phyloP scores from a whole-genome alignment of 2,329 filamentous ascomycete genomes.

The Colletotrichum chrysophilum region DNA sequence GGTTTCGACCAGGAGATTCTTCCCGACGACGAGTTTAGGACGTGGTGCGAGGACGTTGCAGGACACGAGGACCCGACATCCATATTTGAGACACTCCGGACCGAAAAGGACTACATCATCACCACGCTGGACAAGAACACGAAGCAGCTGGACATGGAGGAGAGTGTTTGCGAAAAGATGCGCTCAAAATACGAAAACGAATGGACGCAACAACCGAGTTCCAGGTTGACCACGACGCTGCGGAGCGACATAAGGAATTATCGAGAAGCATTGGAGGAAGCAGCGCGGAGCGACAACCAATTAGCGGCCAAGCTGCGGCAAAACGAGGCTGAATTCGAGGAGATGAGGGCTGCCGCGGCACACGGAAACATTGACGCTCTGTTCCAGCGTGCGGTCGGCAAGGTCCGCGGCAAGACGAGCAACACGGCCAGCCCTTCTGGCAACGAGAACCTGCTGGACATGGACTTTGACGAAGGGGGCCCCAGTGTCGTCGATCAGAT shows the following conservation, averaged over 20 bases:
- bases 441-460: conserved; percentile 83
- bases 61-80: conserved; percentile 80
- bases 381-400: conserved; percentile 86
- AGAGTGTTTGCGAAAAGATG: conserved; percentile 99
- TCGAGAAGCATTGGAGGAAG: conserved; percentile 87
- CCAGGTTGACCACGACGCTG: conserved; percentile 84
- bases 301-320: conserved; percentile 84
- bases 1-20: conserved; percentile 88
- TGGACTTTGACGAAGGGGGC: conserved; percentile 83
- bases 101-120: conserved; percentile 78
- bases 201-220: conserved; percentile 97
- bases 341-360: conserved; percentile 91
- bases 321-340: conserved; percentile 87
- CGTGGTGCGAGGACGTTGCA: conserved; percentile 93
- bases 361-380: conserved; percentile 85
- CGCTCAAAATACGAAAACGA: conserved; percentile 93
- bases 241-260: conserved; percentile 88
- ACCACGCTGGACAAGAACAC: conserved; percentile 77
- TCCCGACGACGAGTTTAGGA: conserved; percentile 89
- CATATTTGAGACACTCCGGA: conserved; percentile 80
- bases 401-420: conserved; percentile 71
- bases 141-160: conserved; percentile 94
- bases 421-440: conserved; percentile 64
- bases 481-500: conserved; percentile 90
- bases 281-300: conserved; percentile 83